A percentile compares a stretch with the other conserved stretches of the same genome.
phyloP scores from a whole-genome alignment of 2,329 filamentous ascomycete species.

The Fusarium pininemorale region DNA sequence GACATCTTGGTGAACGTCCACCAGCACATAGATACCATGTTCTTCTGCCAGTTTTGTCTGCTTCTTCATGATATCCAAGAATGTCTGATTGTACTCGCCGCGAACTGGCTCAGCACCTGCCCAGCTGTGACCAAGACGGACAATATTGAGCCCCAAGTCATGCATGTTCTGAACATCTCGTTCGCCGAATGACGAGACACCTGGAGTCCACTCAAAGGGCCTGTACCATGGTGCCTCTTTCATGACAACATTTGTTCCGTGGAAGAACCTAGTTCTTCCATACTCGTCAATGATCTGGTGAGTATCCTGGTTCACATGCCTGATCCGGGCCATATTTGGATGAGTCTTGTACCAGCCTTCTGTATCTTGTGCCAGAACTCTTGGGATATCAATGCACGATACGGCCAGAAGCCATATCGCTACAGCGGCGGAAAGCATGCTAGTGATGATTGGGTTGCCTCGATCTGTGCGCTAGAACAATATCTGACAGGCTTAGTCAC shows the following conservation, averaged over 20 bases:
- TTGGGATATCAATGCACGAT: rapidly evolving
- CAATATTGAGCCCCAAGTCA: not conserved
- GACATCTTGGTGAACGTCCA: not conserved
- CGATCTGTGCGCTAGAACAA: rapidly evolving
- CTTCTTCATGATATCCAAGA: not conserved
- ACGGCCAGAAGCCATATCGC: not conserved
- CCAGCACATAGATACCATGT: not conserved
- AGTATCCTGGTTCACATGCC: not conserved
- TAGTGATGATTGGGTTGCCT: rapidly evolving
- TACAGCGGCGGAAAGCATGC: not conserved
- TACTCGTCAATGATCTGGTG: not conserved
- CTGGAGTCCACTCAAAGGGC: not conserved
- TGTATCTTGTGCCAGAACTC: not conserved
- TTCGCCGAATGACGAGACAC: not conserved
- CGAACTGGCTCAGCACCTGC: not conserved
- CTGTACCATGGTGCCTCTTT: not conserved
- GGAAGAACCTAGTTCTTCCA: not conserved
- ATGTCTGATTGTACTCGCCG: not conserved
- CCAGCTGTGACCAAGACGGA: not conserved
- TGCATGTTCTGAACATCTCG: not conserved
- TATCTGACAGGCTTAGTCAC: not conserved
- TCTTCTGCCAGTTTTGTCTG: not conserved
- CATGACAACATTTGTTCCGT: not conserved
- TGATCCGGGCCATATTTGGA: not conserved
- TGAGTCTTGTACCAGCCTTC: not conserved